phyloP scores from a whole-genome alignment of 805 yeast genomes.

The Wickerhamomyces kurtzmanii region DNA sequence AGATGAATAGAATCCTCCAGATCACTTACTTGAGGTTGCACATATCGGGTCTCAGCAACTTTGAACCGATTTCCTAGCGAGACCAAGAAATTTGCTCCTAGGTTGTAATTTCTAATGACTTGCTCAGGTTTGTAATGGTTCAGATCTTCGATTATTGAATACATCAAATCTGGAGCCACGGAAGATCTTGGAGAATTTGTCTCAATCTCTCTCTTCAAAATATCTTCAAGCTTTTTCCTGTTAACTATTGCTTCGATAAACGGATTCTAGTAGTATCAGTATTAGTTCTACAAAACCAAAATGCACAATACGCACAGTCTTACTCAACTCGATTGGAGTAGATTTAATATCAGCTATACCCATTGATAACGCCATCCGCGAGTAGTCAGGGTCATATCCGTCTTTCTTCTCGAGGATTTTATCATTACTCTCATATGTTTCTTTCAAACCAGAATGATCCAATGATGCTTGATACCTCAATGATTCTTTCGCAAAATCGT shows the following conservation, averaged over 20 bases:
- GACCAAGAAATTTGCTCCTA: conserved; percentile 2
- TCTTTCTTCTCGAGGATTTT: too few relatives aligned
- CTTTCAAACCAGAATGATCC: too few relatives aligned
- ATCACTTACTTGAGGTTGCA: not conserved
- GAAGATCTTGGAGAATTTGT: not conserved
- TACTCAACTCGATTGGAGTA: conserved; percentile 9
- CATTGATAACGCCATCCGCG: too few relatives aligned
- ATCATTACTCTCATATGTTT: too few relatives aligned
- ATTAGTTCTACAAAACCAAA: not conserved
- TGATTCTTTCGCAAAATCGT: too few relatives aligned
- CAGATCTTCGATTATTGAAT: conserved; percentile 11
- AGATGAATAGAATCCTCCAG: not conserved
- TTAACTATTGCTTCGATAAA: conserved; percentile 10
- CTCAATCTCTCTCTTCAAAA: conserved; percentile 4
- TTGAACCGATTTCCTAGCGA: conserved; percentile 1
- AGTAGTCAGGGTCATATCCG: too few relatives aligned
- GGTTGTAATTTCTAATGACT: conserved; percentile 6
- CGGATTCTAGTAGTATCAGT: conserved; percentile 6
- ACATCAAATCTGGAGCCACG: conserved; percentile 10
- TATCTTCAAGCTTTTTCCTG: conserved; percentile 5
- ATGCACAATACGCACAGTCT: conserved; percentile 4
- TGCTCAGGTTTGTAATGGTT: conserved; percentile 7
- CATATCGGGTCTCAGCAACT: conserved; percentile 5
- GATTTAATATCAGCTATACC: conserved; percentile 8
- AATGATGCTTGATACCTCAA: too few relatives aligned